Percentiles rank a stretch among this genome's conserved stretches.
Evolutionary conservation across 768 basidiomycete genomes (phyloP).

Genomic region (Russula lepida): DNA sequence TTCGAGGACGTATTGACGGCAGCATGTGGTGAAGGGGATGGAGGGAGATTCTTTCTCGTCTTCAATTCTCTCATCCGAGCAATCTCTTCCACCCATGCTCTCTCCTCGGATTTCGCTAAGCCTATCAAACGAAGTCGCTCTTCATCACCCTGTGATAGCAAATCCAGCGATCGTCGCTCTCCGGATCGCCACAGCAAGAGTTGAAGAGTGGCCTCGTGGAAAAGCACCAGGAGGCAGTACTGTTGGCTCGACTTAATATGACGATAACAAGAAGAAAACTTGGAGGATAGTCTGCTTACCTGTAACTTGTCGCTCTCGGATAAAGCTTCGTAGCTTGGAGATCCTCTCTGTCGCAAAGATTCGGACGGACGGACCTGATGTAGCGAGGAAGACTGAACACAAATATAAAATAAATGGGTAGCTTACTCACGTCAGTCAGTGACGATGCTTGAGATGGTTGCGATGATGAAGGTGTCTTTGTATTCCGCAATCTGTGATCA

Average conservation of each 20-base stretch:
- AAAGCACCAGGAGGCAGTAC: conserved; percentile 66
- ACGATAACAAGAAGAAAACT: neutral
- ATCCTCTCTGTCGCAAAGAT: conserved; percentile 7
- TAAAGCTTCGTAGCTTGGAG: conserved; percentile 18
- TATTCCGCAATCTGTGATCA: neutral
- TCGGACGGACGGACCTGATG: conserved; percentile 1
- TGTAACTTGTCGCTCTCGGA: conserved; percentile 19
- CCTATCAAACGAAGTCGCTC: conserved; percentile 43
- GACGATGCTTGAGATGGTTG: neutral
- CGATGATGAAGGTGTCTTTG: neutral
- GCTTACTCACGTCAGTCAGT: conserved; percentile 5
- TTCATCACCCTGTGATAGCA: conserved; percentile 51
- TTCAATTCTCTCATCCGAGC: conserved; percentile 31
- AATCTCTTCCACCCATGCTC: conserved; percentile 65
- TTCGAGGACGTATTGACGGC: neutral
- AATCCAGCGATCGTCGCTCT: conserved; percentile 39
- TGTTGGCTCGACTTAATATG: conserved; percentile 24
- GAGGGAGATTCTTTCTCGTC: conserved; percentile 18
- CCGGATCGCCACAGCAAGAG: conserved; percentile 67
- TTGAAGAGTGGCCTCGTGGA: conserved; percentile 65
- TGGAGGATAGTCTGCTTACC: conserved; percentile 1
- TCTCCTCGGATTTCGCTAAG: conserved; percentile 39
- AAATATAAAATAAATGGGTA: neutral
- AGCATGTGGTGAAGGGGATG: neutral
- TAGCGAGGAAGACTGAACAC: neutral